Base-by-base conservation (phyloP, 169 alveolate genomes). In the Besnoitia besnoiti region DNA sequence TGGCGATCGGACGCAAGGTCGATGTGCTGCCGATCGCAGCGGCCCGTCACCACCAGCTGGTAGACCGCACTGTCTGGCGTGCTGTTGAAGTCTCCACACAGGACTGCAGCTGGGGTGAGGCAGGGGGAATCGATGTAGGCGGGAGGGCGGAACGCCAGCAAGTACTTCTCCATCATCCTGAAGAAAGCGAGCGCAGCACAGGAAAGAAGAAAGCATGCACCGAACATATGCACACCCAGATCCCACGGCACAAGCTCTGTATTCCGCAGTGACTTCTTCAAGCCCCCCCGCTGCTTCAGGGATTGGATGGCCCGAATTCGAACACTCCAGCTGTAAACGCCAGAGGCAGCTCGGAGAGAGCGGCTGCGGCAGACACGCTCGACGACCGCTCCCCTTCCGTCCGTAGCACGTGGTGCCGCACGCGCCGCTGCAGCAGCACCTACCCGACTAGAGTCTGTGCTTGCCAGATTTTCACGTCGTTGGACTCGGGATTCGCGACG, bases 381-480 rank as follows among this genome's bases (percentile, higher is more conserved):
- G n/a, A n/a, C n/a, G n/a, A n/a, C n/a, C n/a, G n/a, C n/a, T n/a
- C n/a, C n/a, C n/a, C n/a, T n/a, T n/a, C n/a, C n/a, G n/a, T n/a
- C n/a, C n/a, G n/a, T n/a, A n/a, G n/a, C n/a, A n/a, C n/a, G n/a
- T n/a, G n/a, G n/a, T n/a, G n/a, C n/a, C n/a, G n/a, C n/a, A n/a
- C n/a, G n/a, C n/a, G n/a, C n/a, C n/a, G n/a, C n/a, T n/a, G n/a
- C n/a, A n/a, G n/a, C n/a, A n/a, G n/a, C n/a, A 0, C 90, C 35
- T 85, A 85, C 85, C 96, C 92, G 21, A 95, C 95, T 39, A 95
- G 95, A 24, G 95, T 95, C 79, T 96, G 97, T 24, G 97, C 94
- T 79, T 96, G 97, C 97, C 97, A 95, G 49, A 96, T 94, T 85
- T 96, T 96, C 35, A 93, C 96, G 93, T 95, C 96, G 85, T 94